Evolutionary conservation across 331 rosid species (phyloP).

Genomic region (Cydonia oblonga): DNA sequence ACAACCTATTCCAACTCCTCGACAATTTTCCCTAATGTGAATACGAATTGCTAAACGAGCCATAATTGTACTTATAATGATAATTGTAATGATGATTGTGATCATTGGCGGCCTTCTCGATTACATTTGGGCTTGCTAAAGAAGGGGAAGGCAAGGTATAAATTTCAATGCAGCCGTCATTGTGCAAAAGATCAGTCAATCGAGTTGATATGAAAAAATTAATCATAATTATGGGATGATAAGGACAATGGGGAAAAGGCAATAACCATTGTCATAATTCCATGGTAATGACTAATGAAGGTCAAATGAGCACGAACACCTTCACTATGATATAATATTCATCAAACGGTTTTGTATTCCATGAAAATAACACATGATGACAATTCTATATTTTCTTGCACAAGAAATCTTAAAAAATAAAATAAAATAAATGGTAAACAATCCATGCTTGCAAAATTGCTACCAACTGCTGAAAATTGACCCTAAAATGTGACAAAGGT

Average conservation of each 20-base stretch:
- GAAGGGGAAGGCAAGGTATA: not conserved
- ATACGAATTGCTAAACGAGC: too few species aligned
- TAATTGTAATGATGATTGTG: not conserved
- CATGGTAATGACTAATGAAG: not conserved
- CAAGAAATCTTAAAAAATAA: not conserved
- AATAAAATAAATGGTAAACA: not conserved
- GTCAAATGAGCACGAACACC: not conserved
- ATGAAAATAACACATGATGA: slow-evolving; percentile 7
- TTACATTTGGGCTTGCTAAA: not conserved
- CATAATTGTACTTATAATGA: not conserved
- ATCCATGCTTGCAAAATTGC: not conserved
- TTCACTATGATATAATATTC: not conserved
- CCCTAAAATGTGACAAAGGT: too few species aligned
- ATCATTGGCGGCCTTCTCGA: not conserved
- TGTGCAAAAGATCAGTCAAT: not conserved
- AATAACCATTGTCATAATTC: not conserved
- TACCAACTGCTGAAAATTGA: not conserved
- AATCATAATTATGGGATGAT: not conserved
- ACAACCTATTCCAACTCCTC: too few species aligned
- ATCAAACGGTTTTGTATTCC: not conserved
- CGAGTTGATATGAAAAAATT: not conserved
- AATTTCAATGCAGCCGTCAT: not conserved
- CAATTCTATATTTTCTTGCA: slow-evolving; percentile 5
- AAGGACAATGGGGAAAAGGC: not conserved
- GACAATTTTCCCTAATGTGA: too few species aligned